phyloP scores from a whole-genome alignment of 768 basidiomycete genomes.

The Amanita subjunquillea region DNA sequence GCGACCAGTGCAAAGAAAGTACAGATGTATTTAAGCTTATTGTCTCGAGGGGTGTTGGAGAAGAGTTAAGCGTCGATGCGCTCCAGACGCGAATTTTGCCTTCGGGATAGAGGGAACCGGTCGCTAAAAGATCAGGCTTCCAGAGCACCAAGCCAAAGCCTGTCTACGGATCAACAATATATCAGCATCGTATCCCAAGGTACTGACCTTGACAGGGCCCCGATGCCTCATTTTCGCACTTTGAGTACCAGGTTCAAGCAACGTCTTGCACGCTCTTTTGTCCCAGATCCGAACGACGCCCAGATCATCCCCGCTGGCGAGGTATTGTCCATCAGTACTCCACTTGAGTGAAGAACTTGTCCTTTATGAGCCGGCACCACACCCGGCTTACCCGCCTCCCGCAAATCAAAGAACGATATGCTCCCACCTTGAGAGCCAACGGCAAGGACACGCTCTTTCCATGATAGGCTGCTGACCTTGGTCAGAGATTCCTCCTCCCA shows the following conservation, averaged over 20 bases:
- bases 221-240: slow-evolving; percentile 64
- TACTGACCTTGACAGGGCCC: slow-evolving; percentile 42
- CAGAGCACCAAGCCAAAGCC: slow-evolving; percentile 88
- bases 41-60: slow-evolving; percentile 38
- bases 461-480: slow-evolving; percentile 4
- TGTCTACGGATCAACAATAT: slow-evolving; percentile 14
- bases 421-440: slow-evolving; percentile 6
- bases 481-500: slow-evolving; percentile 6
- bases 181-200: not conserved
- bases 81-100: slow-evolving; percentile 66
- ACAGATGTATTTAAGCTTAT: slow-evolving; percentile 71
- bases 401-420: slow-evolving; percentile 5
- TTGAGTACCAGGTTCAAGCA: slow-evolving; percentile 26
- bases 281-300: slow-evolving; percentile 88
- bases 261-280: slow-evolving; percentile 28
- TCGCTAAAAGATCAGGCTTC: slow-evolving; percentile 66
- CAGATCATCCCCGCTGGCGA: slow-evolving; percentile 81
- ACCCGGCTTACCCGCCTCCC: slow-evolving; percentile 14
- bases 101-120: slow-evolving; percentile 70
- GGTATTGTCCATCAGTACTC: slow-evolving; percentile 60
- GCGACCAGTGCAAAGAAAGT: slow-evolving; percentile 65
- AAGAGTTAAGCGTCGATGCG: slow-evolving; percentile 24
- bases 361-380: slow-evolving; percentile 42
- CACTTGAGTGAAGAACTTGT: slow-evolving; percentile 73
- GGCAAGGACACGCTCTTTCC: slow-evolving; percentile 2